Evolutionary conservation across 345 rosid species (phyloP).

Genomic region (Orychophragmus violaceus): DNA sequence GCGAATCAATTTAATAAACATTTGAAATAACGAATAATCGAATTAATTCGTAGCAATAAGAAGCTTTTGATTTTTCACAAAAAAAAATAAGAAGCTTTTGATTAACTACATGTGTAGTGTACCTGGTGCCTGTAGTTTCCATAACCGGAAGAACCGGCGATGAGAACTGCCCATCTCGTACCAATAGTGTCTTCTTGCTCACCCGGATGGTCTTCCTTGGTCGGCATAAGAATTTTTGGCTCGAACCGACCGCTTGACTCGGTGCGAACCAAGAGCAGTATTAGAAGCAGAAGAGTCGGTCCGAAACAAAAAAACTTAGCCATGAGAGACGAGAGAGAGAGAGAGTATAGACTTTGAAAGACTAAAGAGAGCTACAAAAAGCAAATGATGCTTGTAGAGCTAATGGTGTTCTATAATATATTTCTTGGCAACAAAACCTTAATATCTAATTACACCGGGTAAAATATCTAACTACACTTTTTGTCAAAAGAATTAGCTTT

Average conservation of each 20-base stretch:
- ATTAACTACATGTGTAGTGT: too few species aligned
- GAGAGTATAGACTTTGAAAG: background rate
- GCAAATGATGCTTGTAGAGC: background rate
- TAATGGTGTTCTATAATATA: background rate
- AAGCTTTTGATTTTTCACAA: too few species aligned
- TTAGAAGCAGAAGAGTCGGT: constrained; percentile 30
- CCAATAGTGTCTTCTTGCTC: constrained; percentile 40
- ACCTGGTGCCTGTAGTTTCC: constrained; percentile 99
- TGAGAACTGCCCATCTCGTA: constrained; percentile 91
- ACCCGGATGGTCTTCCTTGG: constrained; percentile 29
- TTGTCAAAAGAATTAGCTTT: background rate
- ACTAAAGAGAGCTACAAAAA: background rate
- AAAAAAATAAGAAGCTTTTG: too few species aligned
- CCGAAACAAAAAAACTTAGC: constrained; percentile 10
- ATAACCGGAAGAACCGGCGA: constrained; percentile 81
- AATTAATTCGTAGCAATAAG: too few species aligned
- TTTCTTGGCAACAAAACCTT: too few species aligned
- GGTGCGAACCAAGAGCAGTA: constrained; percentile 23
- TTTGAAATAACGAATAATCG: too few species aligned
- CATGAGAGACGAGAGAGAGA: constrained; percentile 25
- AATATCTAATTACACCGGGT: too few species aligned
- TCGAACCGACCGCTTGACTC: constrained; percentile 30
- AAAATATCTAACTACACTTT: too few species aligned
- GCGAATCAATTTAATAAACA: background rate
- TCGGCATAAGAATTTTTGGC: constrained; percentile 51